A percentile compares a stretch with the other conserved stretches of the same genome.
Evolutionary conservation across 108 stramenopile species (phyloP).

Genomic region (Cyclostephanos tholiformis): DNA sequence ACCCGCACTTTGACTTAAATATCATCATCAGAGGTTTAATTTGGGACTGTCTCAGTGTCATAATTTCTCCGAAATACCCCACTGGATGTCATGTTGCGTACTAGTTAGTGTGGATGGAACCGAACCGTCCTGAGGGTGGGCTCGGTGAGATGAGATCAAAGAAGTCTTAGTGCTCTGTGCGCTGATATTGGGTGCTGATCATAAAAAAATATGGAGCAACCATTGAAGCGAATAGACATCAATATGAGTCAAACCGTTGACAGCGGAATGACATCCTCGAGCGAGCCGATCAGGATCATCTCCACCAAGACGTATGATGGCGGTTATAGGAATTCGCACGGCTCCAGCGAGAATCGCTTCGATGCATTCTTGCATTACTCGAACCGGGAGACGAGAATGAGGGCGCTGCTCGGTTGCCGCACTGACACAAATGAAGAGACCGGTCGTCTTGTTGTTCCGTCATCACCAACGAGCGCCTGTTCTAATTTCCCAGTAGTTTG

Average conservation of each 20-base stretch:
- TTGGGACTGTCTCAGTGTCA: too few species aligned
- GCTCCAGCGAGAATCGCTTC: not conserved
- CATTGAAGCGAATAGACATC: too few species aligned
- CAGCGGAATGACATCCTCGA: not conserved
- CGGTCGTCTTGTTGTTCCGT: not conserved
- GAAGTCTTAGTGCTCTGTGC: too few species aligned
- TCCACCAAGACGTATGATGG: slow-evolving; percentile 1
- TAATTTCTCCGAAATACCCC: too few species aligned
- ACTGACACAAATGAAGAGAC: not conserved
- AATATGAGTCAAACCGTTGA: not conserved
- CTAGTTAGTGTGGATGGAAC: too few species aligned
- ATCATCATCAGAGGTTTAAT: too few species aligned
- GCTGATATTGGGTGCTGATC: too few species aligned
- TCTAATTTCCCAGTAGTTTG: not conserved
- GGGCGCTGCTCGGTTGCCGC: not conserved
- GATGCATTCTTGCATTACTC: slow-evolving; percentile 6
- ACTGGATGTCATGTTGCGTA: too few species aligned
- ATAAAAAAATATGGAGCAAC: too few species aligned
- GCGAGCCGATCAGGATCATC: not conserved
- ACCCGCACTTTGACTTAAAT: too few species aligned
- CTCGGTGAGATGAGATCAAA: too few species aligned
- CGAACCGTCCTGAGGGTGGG: too few species aligned
- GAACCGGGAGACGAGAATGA: not conserved
- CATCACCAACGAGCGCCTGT: not conserved
- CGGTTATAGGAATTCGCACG: not conserved